Evolutionary conservation across 164 flowering plant species (phyloP).

Genomic region (Protea cynaroides): DNA sequence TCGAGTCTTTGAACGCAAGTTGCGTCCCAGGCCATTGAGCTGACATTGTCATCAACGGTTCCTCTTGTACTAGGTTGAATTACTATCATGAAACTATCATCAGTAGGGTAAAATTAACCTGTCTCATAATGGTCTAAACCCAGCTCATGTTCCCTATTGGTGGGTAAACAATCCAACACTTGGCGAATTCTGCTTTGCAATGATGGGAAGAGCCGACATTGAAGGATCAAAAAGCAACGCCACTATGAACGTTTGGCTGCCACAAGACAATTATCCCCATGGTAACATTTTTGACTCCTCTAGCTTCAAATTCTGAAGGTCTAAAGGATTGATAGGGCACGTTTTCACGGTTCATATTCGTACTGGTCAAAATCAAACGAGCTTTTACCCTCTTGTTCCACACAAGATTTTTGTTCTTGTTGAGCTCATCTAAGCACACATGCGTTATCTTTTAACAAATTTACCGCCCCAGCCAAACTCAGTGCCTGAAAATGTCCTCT

Average conservation of each 20-base stretch:
- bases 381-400: conserved; percentile 45
- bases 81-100: too few species aligned
- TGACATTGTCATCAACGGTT: too few species aligned
- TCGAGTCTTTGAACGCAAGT: too few species aligned
- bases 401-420: too few species aligned
- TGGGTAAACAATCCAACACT: conserved; percentile 24
- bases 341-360: conserved; percentile 36
- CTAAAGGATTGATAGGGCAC: conserved; percentile 47
- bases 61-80: too few species aligned
- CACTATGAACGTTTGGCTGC: too few species aligned
- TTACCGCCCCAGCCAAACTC: conserved; percentile 35
- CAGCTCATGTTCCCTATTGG: too few species aligned
- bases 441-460: conserved; percentile 34
- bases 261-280: conserved; percentile 40
- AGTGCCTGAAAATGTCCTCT: conserved; percentile 29
- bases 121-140: too few species aligned
- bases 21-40: too few species aligned
- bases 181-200: conserved; percentile 20
- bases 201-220: conserved; percentile 36
- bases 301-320: conserved; percentile 36
- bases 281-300: conserved; percentile 44
- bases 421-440: conserved; percentile 35
- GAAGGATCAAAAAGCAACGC: conserved; percentile 31
- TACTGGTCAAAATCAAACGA: conserved; percentile 37
- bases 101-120: too few species aligned